Conservation (phyloP, 148 eudicot genomes). For the Amaranthus hypochondriacus region DNA sequence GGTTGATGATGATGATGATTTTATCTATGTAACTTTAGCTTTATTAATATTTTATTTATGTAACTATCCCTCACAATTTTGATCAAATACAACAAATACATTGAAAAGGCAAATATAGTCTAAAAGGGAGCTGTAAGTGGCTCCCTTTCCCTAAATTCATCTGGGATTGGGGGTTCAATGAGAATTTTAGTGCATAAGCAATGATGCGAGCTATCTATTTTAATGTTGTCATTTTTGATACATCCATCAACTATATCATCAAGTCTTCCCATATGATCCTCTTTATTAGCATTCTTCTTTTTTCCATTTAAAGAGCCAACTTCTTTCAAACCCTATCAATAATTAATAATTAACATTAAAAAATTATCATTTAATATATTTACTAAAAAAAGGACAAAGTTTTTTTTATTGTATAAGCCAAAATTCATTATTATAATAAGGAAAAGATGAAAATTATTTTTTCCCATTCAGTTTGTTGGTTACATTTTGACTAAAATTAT, state of each 20-base stretch:
- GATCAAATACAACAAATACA: too few relatives aligned
- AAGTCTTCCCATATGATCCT: not conserved
- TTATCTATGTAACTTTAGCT: too few relatives aligned
- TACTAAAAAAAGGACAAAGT: not conserved
- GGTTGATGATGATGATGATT: too few relatives aligned
- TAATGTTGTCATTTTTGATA: not conserved
- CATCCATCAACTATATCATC: not conserved
- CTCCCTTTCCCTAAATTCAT: constrained; percentile 15
- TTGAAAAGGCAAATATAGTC: not conserved
- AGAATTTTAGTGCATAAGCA: constrained; percentile 20
- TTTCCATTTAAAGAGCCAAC: not conserved
- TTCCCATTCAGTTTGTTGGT: too few relatives aligned
- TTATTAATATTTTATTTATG: too few relatives aligned
- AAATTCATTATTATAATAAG: too few relatives aligned
- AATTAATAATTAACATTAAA: not conserved
- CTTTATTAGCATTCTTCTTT: not conserved
- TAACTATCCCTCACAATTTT: too few relatives aligned
- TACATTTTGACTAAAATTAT: too few relatives aligned
- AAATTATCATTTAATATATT: not conserved
- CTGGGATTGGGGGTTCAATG: constrained; percentile 21
- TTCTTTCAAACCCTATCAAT: constrained; percentile 13
- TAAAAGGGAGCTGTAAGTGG: constrained; percentile 33
- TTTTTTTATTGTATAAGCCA: too few relatives aligned
- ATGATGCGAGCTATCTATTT: constrained; percentile 4
- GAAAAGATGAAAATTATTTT: too few relatives aligned